Percentiles rank a stretch among this genome's conserved stretches.
phyloP scores from a whole-genome alignment of 306 rosid species.

The Citrullus mucosospermus region DNA sequence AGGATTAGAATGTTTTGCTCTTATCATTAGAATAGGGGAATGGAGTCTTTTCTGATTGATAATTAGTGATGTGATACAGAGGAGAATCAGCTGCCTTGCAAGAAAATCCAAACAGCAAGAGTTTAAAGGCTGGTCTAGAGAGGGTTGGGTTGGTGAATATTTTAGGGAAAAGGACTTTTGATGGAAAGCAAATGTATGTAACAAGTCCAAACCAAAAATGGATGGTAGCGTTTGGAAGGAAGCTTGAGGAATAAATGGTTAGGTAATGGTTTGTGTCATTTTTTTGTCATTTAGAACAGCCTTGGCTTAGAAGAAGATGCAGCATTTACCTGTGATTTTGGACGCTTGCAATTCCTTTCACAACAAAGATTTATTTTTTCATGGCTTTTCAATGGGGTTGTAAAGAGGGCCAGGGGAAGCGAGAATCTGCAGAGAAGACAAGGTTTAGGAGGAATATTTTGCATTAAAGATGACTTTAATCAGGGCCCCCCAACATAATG shows the following conservation, averaged over 20 bases:
- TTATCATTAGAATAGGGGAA: slow-evolving; percentile 1
- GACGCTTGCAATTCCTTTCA: background rate
- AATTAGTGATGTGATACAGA: slow-evolving; percentile 34
- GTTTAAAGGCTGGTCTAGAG: slow-evolving; percentile 39
- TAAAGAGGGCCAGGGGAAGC: slow-evolving; percentile 12
- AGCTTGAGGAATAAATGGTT: slow-evolving; percentile 58
- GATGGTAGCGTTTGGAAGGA: slow-evolving; percentile 62
- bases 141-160: slow-evolving; percentile 34
- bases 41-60: slow-evolving; percentile 14
- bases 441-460: slow-evolving; percentile 47
- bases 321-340: slow-evolving; percentile 6
- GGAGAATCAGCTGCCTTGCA: slow-evolving; percentile 46
- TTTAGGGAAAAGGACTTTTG: slow-evolving; percentile 49
- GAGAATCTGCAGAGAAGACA: slow-evolving; percentile 39
- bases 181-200: slow-evolving; percentile 16
- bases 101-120: slow-evolving; percentile 41
- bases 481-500: slow-evolving; percentile 10
- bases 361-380: background rate
- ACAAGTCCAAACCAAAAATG: slow-evolving; percentile 48
- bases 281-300: slow-evolving; percentile 30
- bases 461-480: slow-evolving; percentile 32
- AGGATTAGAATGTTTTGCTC: slow-evolving; percentile 23
- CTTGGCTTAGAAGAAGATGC: slow-evolving; percentile 19
- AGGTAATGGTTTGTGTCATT: slow-evolving; percentile 58
- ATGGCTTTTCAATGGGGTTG: slow-evolving; percentile 13